Evolutionary conservation across 345 rosid species (phyloP).

Genomic region (Eucalyptus cloeziana): DNA sequence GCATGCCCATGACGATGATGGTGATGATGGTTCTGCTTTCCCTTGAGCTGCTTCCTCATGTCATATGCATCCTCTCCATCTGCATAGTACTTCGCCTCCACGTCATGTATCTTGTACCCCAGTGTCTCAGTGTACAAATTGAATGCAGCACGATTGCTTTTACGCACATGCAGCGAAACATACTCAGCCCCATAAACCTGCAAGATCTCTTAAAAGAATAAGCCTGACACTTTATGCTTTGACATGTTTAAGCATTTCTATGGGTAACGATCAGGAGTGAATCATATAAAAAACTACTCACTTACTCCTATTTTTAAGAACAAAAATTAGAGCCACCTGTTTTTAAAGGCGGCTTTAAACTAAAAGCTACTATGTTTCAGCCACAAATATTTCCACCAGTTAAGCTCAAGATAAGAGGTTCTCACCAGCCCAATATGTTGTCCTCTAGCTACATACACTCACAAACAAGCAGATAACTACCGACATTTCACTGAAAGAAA

Average conservation of each 20-base stretch:
- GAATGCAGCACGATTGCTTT: constrained; percentile 94
- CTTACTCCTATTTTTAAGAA: not conserved
- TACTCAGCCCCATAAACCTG: constrained; percentile 93
- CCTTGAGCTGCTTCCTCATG: constrained; percentile 93
- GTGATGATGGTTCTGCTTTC: constrained; percentile 62
- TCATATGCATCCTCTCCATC: constrained; percentile 99
- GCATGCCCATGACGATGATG: constrained; percentile 16
- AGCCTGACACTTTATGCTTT: not conserved
- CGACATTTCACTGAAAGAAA: not conserved
- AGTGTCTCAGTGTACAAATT: constrained; percentile 80
- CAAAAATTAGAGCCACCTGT: not conserved
- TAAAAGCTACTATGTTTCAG: not conserved
- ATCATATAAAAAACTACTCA: not conserved
- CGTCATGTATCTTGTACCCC: constrained; percentile 81
- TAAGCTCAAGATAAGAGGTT: not conserved
- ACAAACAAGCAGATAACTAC: not conserved
- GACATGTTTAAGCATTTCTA: not conserved
- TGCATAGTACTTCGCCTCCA: constrained; percentile 95
- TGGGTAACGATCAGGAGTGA: not conserved
- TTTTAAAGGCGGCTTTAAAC: not conserved
- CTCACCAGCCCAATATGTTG: not conserved
- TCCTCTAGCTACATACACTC: not conserved
- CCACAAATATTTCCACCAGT: not conserved
- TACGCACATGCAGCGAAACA: constrained; percentile 89
- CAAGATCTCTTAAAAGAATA: not conserved